These are phyloP conservation scores for Iris pallida DNA, from an alignment of 116 monocot genomes.

Conservation along the genomic window DNA sequence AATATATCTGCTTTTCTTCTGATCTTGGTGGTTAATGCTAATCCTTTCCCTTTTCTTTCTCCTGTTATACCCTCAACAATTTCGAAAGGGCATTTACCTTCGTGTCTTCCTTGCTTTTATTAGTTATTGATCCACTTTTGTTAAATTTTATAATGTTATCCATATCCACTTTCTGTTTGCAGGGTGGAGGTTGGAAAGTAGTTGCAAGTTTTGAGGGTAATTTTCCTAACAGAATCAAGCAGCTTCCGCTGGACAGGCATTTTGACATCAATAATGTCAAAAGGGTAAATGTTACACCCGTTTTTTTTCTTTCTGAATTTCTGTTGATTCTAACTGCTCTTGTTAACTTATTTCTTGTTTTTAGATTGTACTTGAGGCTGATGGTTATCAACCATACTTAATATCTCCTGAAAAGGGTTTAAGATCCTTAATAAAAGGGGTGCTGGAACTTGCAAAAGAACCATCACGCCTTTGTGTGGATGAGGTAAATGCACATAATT, in stretches of 20 bases:
- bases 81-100: too few species aligned
- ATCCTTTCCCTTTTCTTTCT: too few species aligned
- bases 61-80: too few species aligned
- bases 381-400: slow-evolving; percentile 97
- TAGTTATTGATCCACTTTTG: too few species aligned
- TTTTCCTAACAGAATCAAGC: slow-evolving; percentile 88
- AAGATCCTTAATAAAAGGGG: slow-evolving; percentile 89
- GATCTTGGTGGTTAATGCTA: too few species aligned
- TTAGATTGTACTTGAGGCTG: slow-evolving; percentile 97
- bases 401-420: slow-evolving; percentile 99
- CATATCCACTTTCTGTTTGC: neutral
- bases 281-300: slow-evolving; percentile 43
- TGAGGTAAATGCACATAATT: slow-evolving; percentile 50
- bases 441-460: slow-evolving; percentile 96
- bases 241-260: slow-evolving; percentile 91
- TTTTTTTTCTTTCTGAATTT: neutral
- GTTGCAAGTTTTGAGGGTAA: slow-evolving; percentile 97
- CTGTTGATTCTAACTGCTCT: neutral
- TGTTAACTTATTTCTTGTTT: neutral
- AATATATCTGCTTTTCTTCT: too few species aligned
- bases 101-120: too few species aligned
- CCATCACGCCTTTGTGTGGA: slow-evolving; percentile 96
- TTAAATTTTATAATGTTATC: too few species aligned
- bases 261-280: slow-evolving; percentile 99
- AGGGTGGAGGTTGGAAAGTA: slow-evolving; percentile 98